Evolutionary conservation across 1,284 basidiomycete species (phyloP).

Genomic region (Cryptococcus jaspeensis): DNA sequence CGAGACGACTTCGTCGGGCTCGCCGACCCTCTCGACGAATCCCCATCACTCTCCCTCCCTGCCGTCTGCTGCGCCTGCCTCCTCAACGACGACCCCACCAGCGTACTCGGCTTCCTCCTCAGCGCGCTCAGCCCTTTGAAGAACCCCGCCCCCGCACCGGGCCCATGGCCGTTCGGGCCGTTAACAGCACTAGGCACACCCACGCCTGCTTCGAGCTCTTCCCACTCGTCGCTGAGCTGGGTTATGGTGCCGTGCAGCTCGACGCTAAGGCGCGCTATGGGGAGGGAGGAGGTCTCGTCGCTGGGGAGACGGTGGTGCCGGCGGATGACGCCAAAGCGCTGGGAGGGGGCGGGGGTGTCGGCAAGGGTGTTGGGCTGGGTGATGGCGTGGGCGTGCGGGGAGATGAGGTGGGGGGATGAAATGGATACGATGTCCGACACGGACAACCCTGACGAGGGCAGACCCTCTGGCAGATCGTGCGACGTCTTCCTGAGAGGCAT

Average conservation of each 20-base stretch:
- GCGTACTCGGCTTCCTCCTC: conserved; percentile 25
- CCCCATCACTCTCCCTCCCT: conserved; percentile 17
- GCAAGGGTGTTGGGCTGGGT: not conserved
- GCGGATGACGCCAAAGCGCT: conserved; percentile 15
- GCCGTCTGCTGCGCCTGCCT: conserved; percentile 10
- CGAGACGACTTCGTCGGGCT: conserved; percentile 24
- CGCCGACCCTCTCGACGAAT: conserved; percentile 8
- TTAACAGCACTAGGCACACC: conserved; percentile 26
- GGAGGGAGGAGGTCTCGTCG: conserved; percentile 15
- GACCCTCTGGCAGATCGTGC: conserved; percentile 19
- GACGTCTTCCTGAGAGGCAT: not conserved
- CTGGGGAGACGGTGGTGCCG: conserved; percentile 21
- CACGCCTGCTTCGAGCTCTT: conserved; percentile 26
- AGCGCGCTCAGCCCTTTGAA: conserved; percentile 26
- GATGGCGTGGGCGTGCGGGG: not conserved
- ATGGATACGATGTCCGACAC: conserved; percentile 33
- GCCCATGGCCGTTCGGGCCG: conserved; percentile 15
- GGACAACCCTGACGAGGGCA: conserved; percentile 32
- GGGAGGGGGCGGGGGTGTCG: not conserved
- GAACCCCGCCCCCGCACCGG: conserved; percentile 19
- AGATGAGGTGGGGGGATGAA: conserved; percentile 10
- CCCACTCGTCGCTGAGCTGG: conserved; percentile 44
- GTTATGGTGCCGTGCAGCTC: conserved; percentile 42
- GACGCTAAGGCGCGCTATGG: conserved; percentile 34
- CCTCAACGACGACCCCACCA: conserved; percentile 15